Evolutionary conservation across 768 basidiomycete genomes (phyloP), one percentile per base, ranked within the genome.

Genomic region (Pleurotus giganteus): DNA sequence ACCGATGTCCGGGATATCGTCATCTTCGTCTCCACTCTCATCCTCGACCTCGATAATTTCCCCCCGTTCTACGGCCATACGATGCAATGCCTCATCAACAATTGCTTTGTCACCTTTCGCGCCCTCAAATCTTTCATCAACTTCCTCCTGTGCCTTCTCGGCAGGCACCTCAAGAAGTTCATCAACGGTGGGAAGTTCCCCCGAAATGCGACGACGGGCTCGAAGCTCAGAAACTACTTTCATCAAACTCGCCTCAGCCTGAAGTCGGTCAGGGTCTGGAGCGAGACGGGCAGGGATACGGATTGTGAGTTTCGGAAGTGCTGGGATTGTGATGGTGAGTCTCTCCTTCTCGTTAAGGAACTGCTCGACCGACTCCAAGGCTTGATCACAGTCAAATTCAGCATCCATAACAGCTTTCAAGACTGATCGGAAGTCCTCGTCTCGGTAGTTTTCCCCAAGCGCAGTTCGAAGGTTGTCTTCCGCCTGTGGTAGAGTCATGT

Each of bases 401-500:
- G 60, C 60, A 46, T 46, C 36, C 58, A 57, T 61, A 17, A 58
- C 54, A 47, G 53, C 60, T 13, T 52, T 56, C 8, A 60, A 47
- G 4, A 55, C 60, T 4, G 57, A 59, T 24, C 46, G 24, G 61
- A 59, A 64, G 27, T 62, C 57, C 13, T 28, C 9, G 21, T 58
- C 57, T 26, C 28, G 23, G 24, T 62, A 64, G 2, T 27, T 21
- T 17, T 55, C 54, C 1, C 58, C 53, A 34, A 63, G 54, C 24
- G 45, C 57, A 19, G 29, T 47, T 15, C 43, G 23, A 27, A 65
- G 54, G 3, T 4, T 5, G n/a, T 28, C 31, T 42, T 63, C 60
- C n/a, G 52, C 57, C 6, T 58, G 7, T 9, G 60, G 60, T 15
- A 63, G 47, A 15, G 46, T 50, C 58, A 61, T 61, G 4, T 46